Percentiles rank a stretch among this genome's conserved stretches.
Evolutionary conservation across 176 grass and related monocot species (phyloP).

Genomic region (Oryza australiensis): DNA sequence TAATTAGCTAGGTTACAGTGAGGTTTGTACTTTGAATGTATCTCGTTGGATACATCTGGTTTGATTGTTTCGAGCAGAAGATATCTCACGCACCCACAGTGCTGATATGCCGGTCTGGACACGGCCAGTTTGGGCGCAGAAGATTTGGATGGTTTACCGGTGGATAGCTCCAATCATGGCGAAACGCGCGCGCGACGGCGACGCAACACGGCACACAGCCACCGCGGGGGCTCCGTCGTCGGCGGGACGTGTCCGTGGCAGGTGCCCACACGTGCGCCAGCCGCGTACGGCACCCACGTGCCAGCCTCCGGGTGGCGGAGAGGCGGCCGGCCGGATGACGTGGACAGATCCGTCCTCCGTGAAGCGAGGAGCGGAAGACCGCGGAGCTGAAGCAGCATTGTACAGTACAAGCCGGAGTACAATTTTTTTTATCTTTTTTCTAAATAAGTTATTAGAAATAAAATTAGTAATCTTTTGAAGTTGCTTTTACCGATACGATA

Average conservation of each 20-base stretch:
- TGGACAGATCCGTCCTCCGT: neutral
- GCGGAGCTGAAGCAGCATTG: too few species aligned
- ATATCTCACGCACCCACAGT: too few species aligned
- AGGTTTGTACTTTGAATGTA: too few species aligned
- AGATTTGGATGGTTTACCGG: neutral
- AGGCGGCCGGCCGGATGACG: neutral
- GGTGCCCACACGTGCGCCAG: neutral
- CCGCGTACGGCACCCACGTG: slow-evolving; percentile 14
- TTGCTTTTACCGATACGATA: too few species aligned
- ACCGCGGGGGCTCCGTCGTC: slow-evolving; percentile 11
- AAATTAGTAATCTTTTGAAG: too few species aligned
- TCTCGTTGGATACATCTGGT: too few species aligned
- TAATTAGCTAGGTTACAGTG: too few species aligned
- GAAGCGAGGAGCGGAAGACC: neutral
- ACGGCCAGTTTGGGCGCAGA: neutral
- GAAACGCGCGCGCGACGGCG: neutral
- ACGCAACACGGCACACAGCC: slow-evolving; percentile 1
- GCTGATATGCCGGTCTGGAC: too few species aligned
- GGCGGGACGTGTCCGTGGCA: neutral
- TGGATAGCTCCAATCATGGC: neutral
- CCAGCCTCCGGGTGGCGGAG: neutral
- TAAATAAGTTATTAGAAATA: too few species aligned
- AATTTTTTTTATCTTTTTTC: too few species aligned
- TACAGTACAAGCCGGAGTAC: too few species aligned
- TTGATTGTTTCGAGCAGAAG: too few species aligned